Evolutionary conservation across 352 stramenopile species (phyloP), one percentile per base, ranked within the genome.

Genomic region (Phytophthora quininea): DNA sequence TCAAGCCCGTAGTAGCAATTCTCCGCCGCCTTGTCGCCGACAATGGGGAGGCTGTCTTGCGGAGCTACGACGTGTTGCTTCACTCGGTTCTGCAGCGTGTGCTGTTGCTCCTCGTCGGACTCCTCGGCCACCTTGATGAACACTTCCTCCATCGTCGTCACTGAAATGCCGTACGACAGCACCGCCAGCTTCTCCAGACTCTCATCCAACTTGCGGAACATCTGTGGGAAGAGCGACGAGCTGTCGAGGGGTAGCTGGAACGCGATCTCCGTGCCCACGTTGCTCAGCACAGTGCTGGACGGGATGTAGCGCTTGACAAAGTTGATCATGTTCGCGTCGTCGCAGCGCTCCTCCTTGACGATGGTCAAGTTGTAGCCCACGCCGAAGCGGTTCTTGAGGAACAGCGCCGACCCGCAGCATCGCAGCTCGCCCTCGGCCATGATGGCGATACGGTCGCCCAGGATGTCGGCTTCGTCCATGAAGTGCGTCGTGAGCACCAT

Each of bases 401-500:
- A 93, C 8, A 93, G 62, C 11, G 83, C 85, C 5, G 80, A 89
- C 6, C 72, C 82, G 52, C 73, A 76, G 62, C 78, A 89, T 15
- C 72, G 71, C 10, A 86, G 56, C 27, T 82, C 47, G 11, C 94
- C 89, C 11, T 95, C 75, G 0, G 88, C 75, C 83, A 96, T 89
- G 54, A 96, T 91, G 1, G 86, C 77, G 40, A 96, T 91, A 15
- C 84, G 81, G 35, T 96, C 89, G 1, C 81, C 82, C 14, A 98
- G 70, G n/a, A 93, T 76, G 57, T 98, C 88, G 1, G 89, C 88
- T 77, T 98, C 92, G 54, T 98, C 93, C 94, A 98, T 98, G 64
- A 98, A 98, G 62, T 99, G 96, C 31, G 93, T 98, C 12, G 91
- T 98, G 12, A 98, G 56, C 30, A 98, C 73, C 46, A 97, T 90